Base-by-base conservation (phyloP, 768 basidiomycete species). In the Steccherinum ochraceum region DNA sequence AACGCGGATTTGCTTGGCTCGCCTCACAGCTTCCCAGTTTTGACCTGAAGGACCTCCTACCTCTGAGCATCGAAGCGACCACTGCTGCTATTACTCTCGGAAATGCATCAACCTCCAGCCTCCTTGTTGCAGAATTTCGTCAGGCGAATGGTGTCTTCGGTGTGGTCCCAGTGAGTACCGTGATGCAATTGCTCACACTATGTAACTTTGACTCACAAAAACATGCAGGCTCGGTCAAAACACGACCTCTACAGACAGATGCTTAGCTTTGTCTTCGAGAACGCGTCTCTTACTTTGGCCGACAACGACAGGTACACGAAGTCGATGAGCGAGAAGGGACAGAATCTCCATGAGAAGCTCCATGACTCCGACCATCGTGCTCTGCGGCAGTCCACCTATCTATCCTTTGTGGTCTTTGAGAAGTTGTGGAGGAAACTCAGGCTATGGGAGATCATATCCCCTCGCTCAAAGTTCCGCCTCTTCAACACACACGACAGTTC, bases 71-170 rank as follows among this genome's bases (percentile, higher is more conserved):
- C 48, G 79, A 83, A 53, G 73, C 86, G n/a, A 71, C 73, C 26
- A 90, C 84, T 48, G 90, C 90, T 21, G 87, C 87, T 16, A 80
- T 98, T 44, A 79, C 88, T 18, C 77, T 85, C 18, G 95, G 95
- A 11, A 97, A 94, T 68, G 69, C 79, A 19, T 89, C 94, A 0
- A 96, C 92, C 0, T 86, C 88, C 0, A 85, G 74, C 59, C 69
- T 96, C 4, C 75, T 95, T 39, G 83, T 96, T 21, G 80, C 81
- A 0, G 89, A 93, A 61, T 96, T 94, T 58, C 73, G 79, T 50
- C 72, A 73, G n/a, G 84, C 82, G 1, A 72, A 82, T 40, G 95
- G 93, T 21, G 88, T 84, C 1, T 89, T 88, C 58, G 84, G 91
- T 12, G 80, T 89, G 40, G 79, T 86, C 12, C 77, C 58, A 42